Conservation (phyloP, 1,284 basidiomycete genomes). For the Irpex sp. region DNA sequence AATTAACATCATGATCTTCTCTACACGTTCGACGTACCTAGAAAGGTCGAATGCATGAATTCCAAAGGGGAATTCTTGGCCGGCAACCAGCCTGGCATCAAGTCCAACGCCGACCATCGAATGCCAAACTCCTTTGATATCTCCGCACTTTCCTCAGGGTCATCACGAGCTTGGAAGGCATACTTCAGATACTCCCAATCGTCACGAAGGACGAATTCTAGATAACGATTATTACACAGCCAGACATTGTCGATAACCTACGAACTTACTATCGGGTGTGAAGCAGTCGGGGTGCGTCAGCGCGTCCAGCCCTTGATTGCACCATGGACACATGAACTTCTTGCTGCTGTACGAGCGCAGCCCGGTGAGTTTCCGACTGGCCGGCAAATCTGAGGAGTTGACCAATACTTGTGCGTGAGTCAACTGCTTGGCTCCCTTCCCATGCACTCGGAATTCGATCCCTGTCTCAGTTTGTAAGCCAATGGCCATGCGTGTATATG, state of each 20-base stretch:
- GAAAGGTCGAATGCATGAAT: constrained; percentile 17
- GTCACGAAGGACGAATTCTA: constrained; percentile 7
- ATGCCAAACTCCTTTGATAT: constrained; percentile 16
- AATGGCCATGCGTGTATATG: too few species aligned
- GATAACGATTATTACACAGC: background rate
- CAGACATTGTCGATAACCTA: background rate
- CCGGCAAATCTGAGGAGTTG: constrained; percentile 17
- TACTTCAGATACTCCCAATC: constrained; percentile 17
- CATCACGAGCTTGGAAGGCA: constrained; percentile 10
- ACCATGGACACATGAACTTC: constrained; percentile 8
- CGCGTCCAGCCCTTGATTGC: constrained; percentile 3
- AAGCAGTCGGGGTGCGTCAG: background rate
- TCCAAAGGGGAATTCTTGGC: constrained; percentile 6
- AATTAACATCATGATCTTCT: background rate
- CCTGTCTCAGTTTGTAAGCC: too few species aligned
- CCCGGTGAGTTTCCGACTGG: constrained; percentile 15
- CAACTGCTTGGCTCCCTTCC: background rate
- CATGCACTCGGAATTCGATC: background rate
- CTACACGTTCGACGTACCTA: constrained; percentile 4
- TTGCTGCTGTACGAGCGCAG: background rate
- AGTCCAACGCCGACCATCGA: constrained; percentile 14
- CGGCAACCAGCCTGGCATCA: constrained; percentile 17
- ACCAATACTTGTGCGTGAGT: constrained; percentile 9
- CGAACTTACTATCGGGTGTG: background rate
- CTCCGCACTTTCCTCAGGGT: constrained; percentile 2